Percentiles rank a stretch among this genome's conserved stretches.
Conservation (phyloP, 1,284 basidiomycete genomes). For the Schizophyllum commune region DNA sequence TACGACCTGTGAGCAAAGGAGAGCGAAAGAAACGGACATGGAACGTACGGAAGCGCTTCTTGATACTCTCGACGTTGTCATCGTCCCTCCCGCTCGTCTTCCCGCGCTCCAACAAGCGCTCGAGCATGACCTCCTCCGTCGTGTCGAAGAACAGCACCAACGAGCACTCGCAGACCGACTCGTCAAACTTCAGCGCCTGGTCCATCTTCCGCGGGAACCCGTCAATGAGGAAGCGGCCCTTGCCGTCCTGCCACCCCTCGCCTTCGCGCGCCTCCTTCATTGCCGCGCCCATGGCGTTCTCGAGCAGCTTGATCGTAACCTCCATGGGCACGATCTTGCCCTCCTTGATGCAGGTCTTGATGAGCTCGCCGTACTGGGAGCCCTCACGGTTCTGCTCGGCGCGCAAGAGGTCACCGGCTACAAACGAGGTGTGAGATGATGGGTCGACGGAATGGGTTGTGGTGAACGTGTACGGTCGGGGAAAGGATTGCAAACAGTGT, state of each 20-base stretch:
- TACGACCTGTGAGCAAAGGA: slow-evolving; percentile 22
- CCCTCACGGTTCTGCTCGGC: slow-evolving; percentile 88
- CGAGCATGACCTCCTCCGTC: slow-evolving; percentile 83
- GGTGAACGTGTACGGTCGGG: slow-evolving; percentile 1
- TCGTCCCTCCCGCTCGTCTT: slow-evolving; percentile 96
- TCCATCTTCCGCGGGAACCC: slow-evolving; percentile 99
- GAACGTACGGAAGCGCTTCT: slow-evolving; percentile 90
- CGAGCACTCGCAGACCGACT: slow-evolving; percentile 75
- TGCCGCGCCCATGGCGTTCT: slow-evolving; percentile 83
- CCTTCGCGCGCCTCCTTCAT: slow-evolving; percentile 36
- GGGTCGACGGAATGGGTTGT: neutral
- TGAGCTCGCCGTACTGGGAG: slow-evolving; percentile 82
- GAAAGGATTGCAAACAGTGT: neutral
- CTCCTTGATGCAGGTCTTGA: slow-evolving; percentile 85
- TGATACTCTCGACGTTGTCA: slow-evolving; percentile 93
- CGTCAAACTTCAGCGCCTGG: slow-evolving; percentile 91
- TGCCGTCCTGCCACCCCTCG: slow-evolving; percentile 65
- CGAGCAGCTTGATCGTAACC: slow-evolving; percentile 91
- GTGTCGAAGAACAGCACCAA: slow-evolving; percentile 89
- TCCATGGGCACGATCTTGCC: slow-evolving; percentile 96
- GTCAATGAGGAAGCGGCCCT: slow-evolving; percentile 90
- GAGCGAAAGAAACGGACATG: neutral
- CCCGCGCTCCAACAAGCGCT: slow-evolving; percentile 80
- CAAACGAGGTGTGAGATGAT: neutral
- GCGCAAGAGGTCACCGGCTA: slow-evolving; percentile 94